phyloP scores from a whole-genome alignment of 2,329 filamentous ascomycete species.

The Colletotrichum falcatum region DNA sequence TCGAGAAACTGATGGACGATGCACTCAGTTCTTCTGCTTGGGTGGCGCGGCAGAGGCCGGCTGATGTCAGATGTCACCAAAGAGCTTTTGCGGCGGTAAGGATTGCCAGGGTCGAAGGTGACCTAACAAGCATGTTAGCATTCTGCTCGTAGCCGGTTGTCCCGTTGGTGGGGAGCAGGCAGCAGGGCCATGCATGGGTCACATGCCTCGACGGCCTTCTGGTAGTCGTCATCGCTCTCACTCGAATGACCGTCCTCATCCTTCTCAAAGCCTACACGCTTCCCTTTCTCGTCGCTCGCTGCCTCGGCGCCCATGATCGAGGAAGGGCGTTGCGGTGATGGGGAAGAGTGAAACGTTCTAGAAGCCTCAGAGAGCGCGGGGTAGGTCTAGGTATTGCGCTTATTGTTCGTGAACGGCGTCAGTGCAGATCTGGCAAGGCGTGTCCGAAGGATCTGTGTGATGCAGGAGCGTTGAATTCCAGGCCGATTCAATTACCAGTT shows the following conservation, averaged over 20 bases:
- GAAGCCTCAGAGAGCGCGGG: slow-evolving; percentile 31
- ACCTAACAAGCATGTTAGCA: slow-evolving; percentile 56
- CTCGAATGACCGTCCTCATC: slow-evolving; percentile 57
- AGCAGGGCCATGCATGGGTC: slow-evolving; percentile 1
- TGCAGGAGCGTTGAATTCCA: slow-evolving; percentile 10
- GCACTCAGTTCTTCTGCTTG: slow-evolving; percentile 64
- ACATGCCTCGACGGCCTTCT: slow-evolving; percentile 63
- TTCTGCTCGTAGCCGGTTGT: neutral
- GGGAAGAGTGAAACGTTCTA: neutral
- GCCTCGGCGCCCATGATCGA: slow-evolving; percentile 16
- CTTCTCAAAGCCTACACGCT: slow-evolving; percentile 46
- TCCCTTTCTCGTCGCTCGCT: slow-evolving; percentile 41
- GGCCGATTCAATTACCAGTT: slow-evolving; percentile 4
- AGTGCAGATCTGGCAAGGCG: neutral
- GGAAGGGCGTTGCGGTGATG: neutral
- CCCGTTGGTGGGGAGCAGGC: neutral
- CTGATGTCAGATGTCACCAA: slow-evolving; percentile 65
- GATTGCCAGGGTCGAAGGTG: slow-evolving; percentile 70
- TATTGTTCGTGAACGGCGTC: slow-evolving; percentile 13
- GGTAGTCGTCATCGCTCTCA: slow-evolving; percentile 63
- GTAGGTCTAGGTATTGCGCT: slow-evolving; percentile 21
- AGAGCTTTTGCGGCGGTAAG: slow-evolving; percentile 75
- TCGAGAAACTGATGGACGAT: slow-evolving; percentile 75
- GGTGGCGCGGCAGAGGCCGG: slow-evolving; percentile 50
- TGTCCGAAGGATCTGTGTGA: neutral